Base-by-base conservation (phyloP, 495 filamentous ascomycete species). In the Schizothecium vesticola region DNA sequence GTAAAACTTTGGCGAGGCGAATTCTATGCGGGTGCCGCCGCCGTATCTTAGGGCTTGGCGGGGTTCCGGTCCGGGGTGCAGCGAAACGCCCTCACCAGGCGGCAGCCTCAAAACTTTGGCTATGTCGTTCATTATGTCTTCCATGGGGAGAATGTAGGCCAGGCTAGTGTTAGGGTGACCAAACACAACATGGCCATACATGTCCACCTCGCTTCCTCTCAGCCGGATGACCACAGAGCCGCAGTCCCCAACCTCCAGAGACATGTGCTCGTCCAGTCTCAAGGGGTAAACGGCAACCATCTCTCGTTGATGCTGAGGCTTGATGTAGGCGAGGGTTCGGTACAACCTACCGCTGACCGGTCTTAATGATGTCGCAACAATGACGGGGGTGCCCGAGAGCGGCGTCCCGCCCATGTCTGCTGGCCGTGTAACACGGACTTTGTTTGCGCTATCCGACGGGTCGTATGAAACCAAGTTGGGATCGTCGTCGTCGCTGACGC, bases 1-100 rank as follows among this genome's bases (percentile, higher is more conserved):
- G 65, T 67, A 67, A 43, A 67, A 67, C 56, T 43, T 59, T 1
- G 25, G 65, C 3, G 65, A 67, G 56, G 65, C 65, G 29, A 67
- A 67, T 9, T 67, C 65, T 11, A 29, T 67, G 7, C 29, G 29
- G 56, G 10, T 60, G 56, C 24, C 22, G 2, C 56, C 55, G 4
- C 13, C n/a, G 13, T 7, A 1, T 9, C 11, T 59, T 6, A 29
- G 19, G 8, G 36, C 6, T 60, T 13, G 29, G 12, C 10, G 61
- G 29, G n/a, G n/a, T n/a, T n/a, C n/a, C n/a, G 31, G 9, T 16
- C 29, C 26, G 3, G 33, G 61, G 1, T 55, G 61, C 31, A 64
- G 33, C 31, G 61, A 64, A 22, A 55, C 12, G n/a, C 10, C 22
- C 36, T 43, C 31, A 55, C 33, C 24, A 25, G 59, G 59, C 7